Evolutionary conservation across 2,329 filamentous ascomycete species (phyloP).

Genomic region (Curvularia hawaiiensis): DNA sequence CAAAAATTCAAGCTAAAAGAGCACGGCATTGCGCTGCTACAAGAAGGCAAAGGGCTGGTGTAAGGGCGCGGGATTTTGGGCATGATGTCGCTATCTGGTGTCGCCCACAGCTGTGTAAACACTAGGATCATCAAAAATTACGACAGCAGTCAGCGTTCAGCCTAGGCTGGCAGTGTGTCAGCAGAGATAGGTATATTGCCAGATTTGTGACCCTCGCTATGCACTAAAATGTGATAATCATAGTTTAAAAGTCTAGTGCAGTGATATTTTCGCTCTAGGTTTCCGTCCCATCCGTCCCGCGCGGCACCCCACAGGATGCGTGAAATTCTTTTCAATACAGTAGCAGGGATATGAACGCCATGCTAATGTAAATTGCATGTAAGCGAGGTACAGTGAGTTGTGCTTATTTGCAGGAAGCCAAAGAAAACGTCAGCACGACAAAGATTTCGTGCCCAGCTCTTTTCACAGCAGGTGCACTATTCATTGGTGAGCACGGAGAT

Average conservation of each 20-base stretch:
- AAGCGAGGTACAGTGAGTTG: background rate
- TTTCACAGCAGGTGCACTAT: too few species aligned
- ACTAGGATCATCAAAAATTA: background rate
- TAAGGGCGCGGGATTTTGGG: background rate
- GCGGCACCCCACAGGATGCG: background rate
- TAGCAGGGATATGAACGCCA: background rate
- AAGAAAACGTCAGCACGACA: background rate
- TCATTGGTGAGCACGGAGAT: too few species aligned
- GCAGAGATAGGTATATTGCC: background rate
- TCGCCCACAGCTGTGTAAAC: background rate
- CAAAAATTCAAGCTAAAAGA: slow-evolving; percentile 89
- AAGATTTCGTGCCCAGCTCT: too few species aligned
- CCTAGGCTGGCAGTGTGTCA: background rate
- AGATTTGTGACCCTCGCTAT: background rate
- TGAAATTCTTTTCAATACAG: background rate
- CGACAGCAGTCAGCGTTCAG: background rate
- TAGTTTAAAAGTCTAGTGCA: background rate
- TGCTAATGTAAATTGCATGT: background rate
- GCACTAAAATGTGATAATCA: background rate
- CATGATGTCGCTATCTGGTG: too few species aligned
- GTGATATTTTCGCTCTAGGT: background rate
- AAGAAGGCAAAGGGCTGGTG: slow-evolving; percentile 30
- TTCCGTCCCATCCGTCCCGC: background rate
- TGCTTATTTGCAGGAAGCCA: background rate
- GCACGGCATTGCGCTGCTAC: slow-evolving; percentile 52